Evolutionary conservation across 2,329 filamentous ascomycete genomes (phyloP).

Genomic region (Neophaeococcomyces aloes): DNA sequence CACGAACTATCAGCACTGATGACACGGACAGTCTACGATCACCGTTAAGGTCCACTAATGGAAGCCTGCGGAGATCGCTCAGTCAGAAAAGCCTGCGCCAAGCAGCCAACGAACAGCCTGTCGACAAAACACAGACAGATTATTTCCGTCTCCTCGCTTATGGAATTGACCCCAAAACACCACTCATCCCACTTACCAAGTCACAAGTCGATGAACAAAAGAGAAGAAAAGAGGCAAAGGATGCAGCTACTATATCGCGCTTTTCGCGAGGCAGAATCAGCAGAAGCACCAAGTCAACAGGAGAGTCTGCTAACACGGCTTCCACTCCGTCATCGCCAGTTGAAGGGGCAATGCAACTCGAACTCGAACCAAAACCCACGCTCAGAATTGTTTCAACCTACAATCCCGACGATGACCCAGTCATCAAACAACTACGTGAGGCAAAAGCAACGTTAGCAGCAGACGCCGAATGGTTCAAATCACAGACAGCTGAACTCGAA

Average conservation of each 20-base stretch:
- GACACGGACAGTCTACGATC: neutral
- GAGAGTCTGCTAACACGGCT: neutral
- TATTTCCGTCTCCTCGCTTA: constrained; percentile 43
- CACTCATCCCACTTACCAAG: constrained; percentile 20
- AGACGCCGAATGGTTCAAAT: constrained; percentile 22
- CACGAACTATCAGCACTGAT: constrained; percentile 16
- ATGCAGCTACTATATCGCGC: constrained; percentile 9
- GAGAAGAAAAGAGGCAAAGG: constrained; percentile 16
- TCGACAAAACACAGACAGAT: constrained; percentile 38
- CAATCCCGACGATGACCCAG: constrained; percentile 18
- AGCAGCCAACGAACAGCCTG: constrained; percentile 14
- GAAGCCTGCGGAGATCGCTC: constrained; percentile 11
- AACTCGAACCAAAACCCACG: neutral
- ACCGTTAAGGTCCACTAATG: neutral
- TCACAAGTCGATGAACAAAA: constrained; percentile 12
- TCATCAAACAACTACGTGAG: constrained; percentile 23
- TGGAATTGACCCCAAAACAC: constrained; percentile 33
- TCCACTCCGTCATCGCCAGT: neutral
- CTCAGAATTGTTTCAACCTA: neutral
- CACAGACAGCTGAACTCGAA: constrained; percentile 17
- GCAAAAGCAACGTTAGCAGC: constrained; percentile 22
- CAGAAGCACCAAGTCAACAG: neutral
- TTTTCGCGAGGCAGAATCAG: neutral
- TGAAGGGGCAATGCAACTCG: neutral
- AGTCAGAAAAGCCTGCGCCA: constrained; percentile 17